Conservation (phyloP, 225 moss, liverwort and hornwort genomes). For the Anthoceros angustus region DNA sequence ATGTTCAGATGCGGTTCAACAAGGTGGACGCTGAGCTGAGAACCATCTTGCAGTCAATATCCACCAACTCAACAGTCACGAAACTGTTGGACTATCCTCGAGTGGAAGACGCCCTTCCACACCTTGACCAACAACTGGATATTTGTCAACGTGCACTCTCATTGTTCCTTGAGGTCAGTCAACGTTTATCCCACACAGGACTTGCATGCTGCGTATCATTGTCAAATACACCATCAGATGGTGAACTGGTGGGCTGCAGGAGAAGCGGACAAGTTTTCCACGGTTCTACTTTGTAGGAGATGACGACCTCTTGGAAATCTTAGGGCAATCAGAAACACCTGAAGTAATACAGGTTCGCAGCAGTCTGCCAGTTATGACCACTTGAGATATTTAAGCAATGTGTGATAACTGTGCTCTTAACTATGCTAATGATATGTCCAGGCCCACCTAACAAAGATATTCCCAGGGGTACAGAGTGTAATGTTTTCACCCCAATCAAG, state of each 20-base stretch:
- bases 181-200: neutral
- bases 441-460: slow-evolving; percentile 18
- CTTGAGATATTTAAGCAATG: no score
- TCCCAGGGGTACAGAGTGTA: slow-evolving; percentile 20
- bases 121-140: slow-evolving; percentile 23
- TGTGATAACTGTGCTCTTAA: no score
- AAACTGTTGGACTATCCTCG: slow-evolving; percentile 18
- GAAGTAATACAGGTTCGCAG: slow-evolving; percentile 16
- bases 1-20: slow-evolving; percentile 16
- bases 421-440: slow-evolving; percentile 3
- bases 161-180: slow-evolving; percentile 15
- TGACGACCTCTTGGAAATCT: slow-evolving; percentile 21
- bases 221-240: neutral
- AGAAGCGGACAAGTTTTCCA: slow-evolving; percentile 22
- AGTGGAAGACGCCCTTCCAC: slow-evolving; percentile 16
- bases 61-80: slow-evolving; percentile 12
- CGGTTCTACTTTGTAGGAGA: slow-evolving; percentile 26
- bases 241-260: slow-evolving; percentile 9
- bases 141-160: slow-evolving; percentile 23
- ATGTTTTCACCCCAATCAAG: slow-evolving; percentile 10
- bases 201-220: neutral
- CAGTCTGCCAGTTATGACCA: neutral
- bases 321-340: slow-evolving; percentile 24
- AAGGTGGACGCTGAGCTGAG: slow-evolving; percentile 21
- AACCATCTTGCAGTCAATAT: slow-evolving; percentile 13